These are phyloP conservation scores for Mycosphaerella arachidis DNA, from an alignment of 2,329 filamentous ascomycete genomes.

Conservation along the genomic window DNA sequence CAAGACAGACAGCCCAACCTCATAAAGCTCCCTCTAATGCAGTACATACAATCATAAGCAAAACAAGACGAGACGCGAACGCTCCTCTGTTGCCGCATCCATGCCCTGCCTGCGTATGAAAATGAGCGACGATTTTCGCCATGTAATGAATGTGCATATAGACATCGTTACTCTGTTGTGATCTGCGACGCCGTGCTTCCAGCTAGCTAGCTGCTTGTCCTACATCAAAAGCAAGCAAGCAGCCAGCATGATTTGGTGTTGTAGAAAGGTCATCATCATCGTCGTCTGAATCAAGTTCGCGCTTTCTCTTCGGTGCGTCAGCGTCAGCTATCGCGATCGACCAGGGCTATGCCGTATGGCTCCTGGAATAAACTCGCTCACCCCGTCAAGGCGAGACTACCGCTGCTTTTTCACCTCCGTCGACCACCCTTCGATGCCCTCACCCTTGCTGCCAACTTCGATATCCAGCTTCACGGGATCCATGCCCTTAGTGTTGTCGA, in stretches of 20 bases:
- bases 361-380: background rate
- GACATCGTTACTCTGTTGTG: slow-evolving; percentile 3
- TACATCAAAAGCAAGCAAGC: background rate
- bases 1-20: background rate
- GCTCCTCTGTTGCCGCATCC: background rate
- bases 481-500: slow-evolving; percentile 87
- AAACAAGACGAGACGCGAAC: background rate
- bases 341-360: background rate
- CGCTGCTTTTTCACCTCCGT: slow-evolving; percentile 77
- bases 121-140: background rate
- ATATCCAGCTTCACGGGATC: slow-evolving; percentile 70
- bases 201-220: background rate
- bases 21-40: background rate
- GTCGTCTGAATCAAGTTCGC: background rate
- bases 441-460: slow-evolving; percentile 74
- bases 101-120: background rate
- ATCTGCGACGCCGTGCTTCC: background rate
- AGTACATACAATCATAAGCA: background rate
- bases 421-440: slow-evolving; percentile 92
- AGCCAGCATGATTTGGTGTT: too few species aligned
- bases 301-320: too few species aligned
- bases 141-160: slow-evolving; percentile 5
- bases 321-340: too few species aligned
- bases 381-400: slow-evolving; percentile 36
- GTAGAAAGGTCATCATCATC: background rate